These are phyloP conservation scores for Collybiopsis luxurians DNA, from an alignment of 768 basidiomycete genomes.

Conservation along the genomic window DNA sequence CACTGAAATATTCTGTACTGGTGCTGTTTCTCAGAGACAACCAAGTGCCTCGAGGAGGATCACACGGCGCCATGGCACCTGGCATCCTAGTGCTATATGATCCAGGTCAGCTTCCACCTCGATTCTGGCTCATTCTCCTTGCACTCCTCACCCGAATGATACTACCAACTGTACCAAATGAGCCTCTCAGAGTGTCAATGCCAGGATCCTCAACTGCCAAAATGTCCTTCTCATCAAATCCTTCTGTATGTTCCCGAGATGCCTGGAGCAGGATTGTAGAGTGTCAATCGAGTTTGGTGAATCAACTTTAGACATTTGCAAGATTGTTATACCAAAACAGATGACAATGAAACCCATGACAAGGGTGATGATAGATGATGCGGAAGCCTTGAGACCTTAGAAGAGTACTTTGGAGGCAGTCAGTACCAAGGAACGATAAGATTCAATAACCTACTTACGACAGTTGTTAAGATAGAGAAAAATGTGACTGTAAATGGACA, in stretches of 20 bases:
- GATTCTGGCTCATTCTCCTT: constrained; percentile 46
- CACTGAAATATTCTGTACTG: constrained; percentile 34
- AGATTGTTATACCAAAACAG: constrained; percentile 88
- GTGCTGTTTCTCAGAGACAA: constrained; percentile 21
- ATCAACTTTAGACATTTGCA: constrained; percentile 96
- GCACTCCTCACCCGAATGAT: constrained; percentile 74
- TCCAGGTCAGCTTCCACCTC: constrained; percentile 22
- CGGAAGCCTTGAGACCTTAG: constrained; percentile 81
- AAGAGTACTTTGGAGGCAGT: constrained; percentile 63
- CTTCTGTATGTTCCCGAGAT: constrained; percentile 70
- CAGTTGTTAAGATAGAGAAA: constrained; percentile 80
- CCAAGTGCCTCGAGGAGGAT: constrained; percentile 18
- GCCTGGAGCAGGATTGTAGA: constrained; percentile 91
- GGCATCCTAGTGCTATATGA: constrained; percentile 32
- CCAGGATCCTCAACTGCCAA: constrained; percentile 83
- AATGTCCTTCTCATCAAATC: constrained; percentile 65
- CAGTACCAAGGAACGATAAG: neutral
- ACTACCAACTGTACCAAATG: constrained; percentile 88
- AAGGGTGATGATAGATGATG: constrained; percentile 80
- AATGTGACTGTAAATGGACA: constrained; percentile 88
- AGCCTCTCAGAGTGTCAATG: constrained; percentile 87
- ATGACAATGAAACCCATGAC: constrained; percentile 92
- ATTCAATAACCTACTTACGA: constrained; percentile 38
- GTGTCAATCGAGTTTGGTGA: constrained; percentile 81
- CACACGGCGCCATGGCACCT: constrained; percentile 33